These are phyloP conservation scores for Colletotrichum lupini DNA, from an alignment of 2,329 filamentous ascomycete genomes.

Conservation along the genomic window DNA sequence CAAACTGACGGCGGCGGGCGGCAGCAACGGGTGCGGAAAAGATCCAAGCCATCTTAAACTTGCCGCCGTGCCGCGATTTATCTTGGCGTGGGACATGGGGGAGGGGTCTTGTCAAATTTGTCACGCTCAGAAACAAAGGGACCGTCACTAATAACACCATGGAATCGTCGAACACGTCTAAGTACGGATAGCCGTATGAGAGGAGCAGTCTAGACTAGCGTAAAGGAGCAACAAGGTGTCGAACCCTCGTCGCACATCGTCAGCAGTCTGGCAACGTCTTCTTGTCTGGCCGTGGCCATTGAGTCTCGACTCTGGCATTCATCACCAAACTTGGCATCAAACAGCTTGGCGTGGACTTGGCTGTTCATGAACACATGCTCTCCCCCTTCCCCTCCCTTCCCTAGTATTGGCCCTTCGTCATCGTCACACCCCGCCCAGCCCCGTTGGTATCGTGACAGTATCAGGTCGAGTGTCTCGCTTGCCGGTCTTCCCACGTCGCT, in stretches of 20 bases:
- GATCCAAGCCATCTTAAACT: slow-evolving; percentile 8
- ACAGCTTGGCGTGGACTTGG: background rate
- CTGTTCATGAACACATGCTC: background rate
- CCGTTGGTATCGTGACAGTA: background rate
- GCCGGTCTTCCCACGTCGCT: background rate
- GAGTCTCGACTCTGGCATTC: background rate
- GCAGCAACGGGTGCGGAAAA: slow-evolving; percentile 11
- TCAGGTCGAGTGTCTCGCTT: background rate
- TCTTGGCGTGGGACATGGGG: slow-evolving; percentile 12
- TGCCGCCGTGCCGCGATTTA: slow-evolving; percentile 17
- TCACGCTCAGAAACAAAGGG: background rate
- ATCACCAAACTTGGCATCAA: background rate
- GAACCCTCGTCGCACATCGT: slow-evolving; percentile 8
- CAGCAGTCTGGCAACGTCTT: background rate
- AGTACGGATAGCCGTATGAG: too few relatives aligned
- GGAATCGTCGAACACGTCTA: background rate
- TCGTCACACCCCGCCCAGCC: background rate
- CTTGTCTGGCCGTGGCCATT: background rate
- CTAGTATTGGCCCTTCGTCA: background rate
- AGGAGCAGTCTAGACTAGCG: background rate
- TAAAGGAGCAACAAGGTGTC: slow-evolving; percentile 19
- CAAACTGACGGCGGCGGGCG: slow-evolving; percentile 6
- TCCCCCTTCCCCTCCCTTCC: background rate
- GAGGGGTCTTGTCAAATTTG: background rate
- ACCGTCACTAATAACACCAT: background rate